phyloP scores from a whole-genome alignment of 768 basidiomycete species.

The Phlegmacium glaucopus region DNA sequence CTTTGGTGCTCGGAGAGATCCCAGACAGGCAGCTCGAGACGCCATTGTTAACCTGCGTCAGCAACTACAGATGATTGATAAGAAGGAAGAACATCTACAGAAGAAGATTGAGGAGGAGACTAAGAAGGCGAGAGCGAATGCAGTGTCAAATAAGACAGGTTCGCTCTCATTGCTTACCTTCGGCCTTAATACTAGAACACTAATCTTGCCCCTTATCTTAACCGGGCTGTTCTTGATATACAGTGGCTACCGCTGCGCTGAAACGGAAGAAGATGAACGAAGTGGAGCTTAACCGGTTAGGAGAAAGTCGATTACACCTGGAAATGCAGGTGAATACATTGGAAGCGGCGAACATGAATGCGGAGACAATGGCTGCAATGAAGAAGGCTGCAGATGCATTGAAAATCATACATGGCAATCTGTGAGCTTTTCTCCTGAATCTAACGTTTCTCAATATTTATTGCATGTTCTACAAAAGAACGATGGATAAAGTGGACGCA shows the following conservation, averaged over 20 bases:
- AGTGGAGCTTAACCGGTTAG: conserved; percentile 79
- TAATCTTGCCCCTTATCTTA: not conserved
- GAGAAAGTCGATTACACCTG: conserved; percentile 83
- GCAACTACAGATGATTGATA: conserved; percentile 96
- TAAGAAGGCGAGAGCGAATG: conserved; percentile 90
- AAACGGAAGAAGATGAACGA: conserved; percentile 93
- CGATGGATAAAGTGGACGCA: conserved; percentile 83
- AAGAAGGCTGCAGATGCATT: conserved; percentile 92
- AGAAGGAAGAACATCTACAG: conserved; percentile 96
- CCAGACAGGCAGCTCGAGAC: conserved; percentile 83
- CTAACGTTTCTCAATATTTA: not conserved
- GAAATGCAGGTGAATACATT: conserved; percentile 97
- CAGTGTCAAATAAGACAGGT: conserved; percentile 92
- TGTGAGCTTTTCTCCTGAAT: conserved; percentile 53
- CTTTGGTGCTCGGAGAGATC: conserved; percentile 77
- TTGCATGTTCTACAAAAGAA: conserved; percentile 38
- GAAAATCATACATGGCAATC: conserved; percentile 81
- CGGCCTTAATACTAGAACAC: too few relatives aligned
- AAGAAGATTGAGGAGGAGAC: conserved; percentile 96
- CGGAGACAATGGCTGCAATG: conserved; percentile 96
- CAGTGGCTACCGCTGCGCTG: conserved; percentile 87
- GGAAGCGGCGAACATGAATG: conserved; percentile 96
- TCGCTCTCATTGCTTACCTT: conserved; percentile 30
- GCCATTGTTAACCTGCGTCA: conserved; percentile 92
- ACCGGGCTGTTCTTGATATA: not conserved